Base-by-base conservation (phyloP, 345 rosid genomes). In the Orychophragmus violaceus region DNA sequence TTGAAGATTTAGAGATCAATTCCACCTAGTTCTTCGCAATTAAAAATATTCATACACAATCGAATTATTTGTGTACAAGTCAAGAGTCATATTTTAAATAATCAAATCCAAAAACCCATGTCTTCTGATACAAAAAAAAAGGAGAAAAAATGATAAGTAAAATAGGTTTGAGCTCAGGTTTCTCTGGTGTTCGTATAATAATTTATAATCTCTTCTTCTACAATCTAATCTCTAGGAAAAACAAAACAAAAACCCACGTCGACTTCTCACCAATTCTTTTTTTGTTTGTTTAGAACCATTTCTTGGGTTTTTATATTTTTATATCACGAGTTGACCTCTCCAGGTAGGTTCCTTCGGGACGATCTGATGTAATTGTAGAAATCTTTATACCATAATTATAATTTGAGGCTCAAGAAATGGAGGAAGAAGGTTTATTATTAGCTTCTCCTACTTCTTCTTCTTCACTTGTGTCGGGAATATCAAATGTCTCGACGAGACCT, bases 401-500 rank as follows among this genome's bases (percentile, higher is more conserved):
- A 8, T 46, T 19, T 21, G 25, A 19, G n/a, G 23, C 12, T 46
- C 12, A 4, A 4, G 23, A 46, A 46, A 46, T 46, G 51, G 51
- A 19, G 21, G 51, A 46, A 46, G 51, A 46, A 46, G 25, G 13
- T 46, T 46, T 19, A 46, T 46, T 46, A 46, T 19, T 46, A 3
- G 49, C 49, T 44, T 44, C 22, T 17, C 9, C 36, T 14, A 25
- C 54, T 22, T 23, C 56, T 23, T 35, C 55, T 30, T 17, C 62
- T 29, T 59, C 72, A 32, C 11, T 66, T 73, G 4, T 59, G 57
- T 66, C 62, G 32, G 72, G 53, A 45, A 51, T 73, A 28, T 66
- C 72, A 66, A 66, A 73, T 23, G 29, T 49, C 4, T 50, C 72
- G 2, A 73, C 72, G 11, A 59, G 10, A 66, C 18, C 77, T 50